A percentile compares a stretch with the other conserved stretches of the same genome.
Evolutionary conservation across 129 eudicot species (phyloP).

Genomic region (sunflower (Helianthus annuus)): HanXRQr2.0-SUNRISE NC_035435.2:164111312-164111811

Average conservation of each 20-base stretch:
- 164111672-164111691: background rate
- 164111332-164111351: constrained; percentile 54
- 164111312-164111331: constrained; percentile 73
- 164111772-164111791: too few species aligned
- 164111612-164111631: background rate
- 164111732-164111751: constrained; percentile 2
- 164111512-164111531: constrained; percentile 84
- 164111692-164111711: background rate
- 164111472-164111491: constrained; percentile 71
- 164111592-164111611: background rate
- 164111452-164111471: constrained; percentile 78
- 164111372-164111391: constrained; percentile 72
- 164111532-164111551: constrained; percentile 71
- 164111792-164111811: too few species aligned
- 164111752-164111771: background rate
- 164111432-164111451: constrained; percentile 80
- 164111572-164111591: constrained; percentile 49
- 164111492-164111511: constrained; percentile 97
- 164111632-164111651: background rate
- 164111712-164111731: background rate
- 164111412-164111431: constrained; percentile 82
- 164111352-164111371: constrained; percentile 67
- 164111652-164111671: background rate
- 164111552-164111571: constrained; percentile 64
- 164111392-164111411: constrained; percentile 76